A percentile compares a stretch with the other conserved stretches of the same genome.
Conservation (phyloP, 2,329 filamentous ascomycete genomes). For the Cylindrodendrum hubeiense region DNA sequence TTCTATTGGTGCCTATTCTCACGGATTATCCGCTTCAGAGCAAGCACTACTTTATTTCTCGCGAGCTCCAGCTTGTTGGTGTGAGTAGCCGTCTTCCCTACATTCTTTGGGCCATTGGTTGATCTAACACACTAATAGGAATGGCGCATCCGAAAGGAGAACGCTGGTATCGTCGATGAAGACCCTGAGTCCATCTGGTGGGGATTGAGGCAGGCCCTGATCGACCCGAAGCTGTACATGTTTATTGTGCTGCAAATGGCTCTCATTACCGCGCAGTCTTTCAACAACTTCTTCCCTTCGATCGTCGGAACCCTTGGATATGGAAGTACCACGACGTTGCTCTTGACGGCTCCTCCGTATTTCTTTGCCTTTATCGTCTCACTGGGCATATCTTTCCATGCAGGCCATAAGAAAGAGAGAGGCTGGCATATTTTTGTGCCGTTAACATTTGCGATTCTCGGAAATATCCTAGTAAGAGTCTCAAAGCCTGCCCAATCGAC, state of each 20-base stretch:
- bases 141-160: constrained; percentile 24
- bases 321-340: constrained; percentile 18
- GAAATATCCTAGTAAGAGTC: constrained; percentile 29
- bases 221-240: constrained; percentile 53
- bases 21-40: constrained; percentile 45
- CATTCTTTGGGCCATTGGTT: background rate
- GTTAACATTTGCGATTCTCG: constrained; percentile 48
- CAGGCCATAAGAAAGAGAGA: constrained; percentile 58
- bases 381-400: constrained; percentile 56
- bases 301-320: constrained; percentile 28
- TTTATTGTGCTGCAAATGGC: constrained; percentile 51
- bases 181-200: constrained; percentile 26
- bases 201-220: constrained; percentile 59
- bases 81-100: background rate
- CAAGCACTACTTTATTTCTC: constrained; percentile 17
- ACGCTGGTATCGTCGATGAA: constrained; percentile 21
- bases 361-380: constrained; percentile 46
- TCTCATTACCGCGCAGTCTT: constrained; percentile 42
- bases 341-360: constrained; percentile 28
- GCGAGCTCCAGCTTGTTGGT: constrained; percentile 13
- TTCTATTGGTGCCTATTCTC: constrained; percentile 33
- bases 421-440: constrained; percentile 58
- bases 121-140: constrained; percentile 1
- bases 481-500: background rate
- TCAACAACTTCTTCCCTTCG: constrained; percentile 54